These are phyloP conservation scores for Coniochaeta hoffmannii DNA, from an alignment of 2,329 filamentous ascomycete species.

Conservation along the genomic window DNA sequence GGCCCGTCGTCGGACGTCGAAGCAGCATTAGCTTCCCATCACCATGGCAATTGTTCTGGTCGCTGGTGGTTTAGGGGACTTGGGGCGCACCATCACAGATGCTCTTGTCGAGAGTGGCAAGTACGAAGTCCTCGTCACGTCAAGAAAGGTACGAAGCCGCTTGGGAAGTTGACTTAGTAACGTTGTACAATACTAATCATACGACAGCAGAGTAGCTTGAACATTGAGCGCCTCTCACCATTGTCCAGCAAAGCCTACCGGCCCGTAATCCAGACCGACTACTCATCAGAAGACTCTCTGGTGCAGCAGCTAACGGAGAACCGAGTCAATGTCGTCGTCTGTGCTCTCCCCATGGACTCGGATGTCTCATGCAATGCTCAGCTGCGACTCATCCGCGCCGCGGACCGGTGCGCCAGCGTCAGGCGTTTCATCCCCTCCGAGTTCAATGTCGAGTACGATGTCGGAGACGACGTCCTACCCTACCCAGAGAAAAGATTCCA, in stretches of 20 bases:
- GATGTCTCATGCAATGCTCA: constrained; percentile 22
- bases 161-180: not conserved
- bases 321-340: constrained; percentile 23
- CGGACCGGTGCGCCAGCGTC: constrained; percentile 20
- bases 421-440: constrained; percentile 28
- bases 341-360: constrained; percentile 22
- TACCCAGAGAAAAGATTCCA: constrained; percentile 26
- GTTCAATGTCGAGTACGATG: constrained; percentile 28
- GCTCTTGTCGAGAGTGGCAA: constrained; percentile 17
- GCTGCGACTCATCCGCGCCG: constrained; percentile 23
- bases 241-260: constrained; percentile 13
- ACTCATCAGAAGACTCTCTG: constrained; percentile 16
- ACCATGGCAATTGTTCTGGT: constrained; percentile 19
- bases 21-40: too few relatives aligned
- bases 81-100: constrained; percentile 17
- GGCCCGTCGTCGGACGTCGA: too few relatives aligned
- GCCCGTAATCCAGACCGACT: constrained; percentile 20
- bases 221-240: constrained; percentile 11
- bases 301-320: constrained; percentile 12
- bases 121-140: constrained; percentile 19
- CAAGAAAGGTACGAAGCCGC: constrained; percentile 15
- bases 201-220: too few relatives aligned
- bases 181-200: too few relatives aligned
- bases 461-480: constrained; percentile 22
- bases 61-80: constrained; percentile 18